phyloP scores from a whole-genome alignment of 345 rosid genomes.

The Fremontodendron californicum region DNA sequence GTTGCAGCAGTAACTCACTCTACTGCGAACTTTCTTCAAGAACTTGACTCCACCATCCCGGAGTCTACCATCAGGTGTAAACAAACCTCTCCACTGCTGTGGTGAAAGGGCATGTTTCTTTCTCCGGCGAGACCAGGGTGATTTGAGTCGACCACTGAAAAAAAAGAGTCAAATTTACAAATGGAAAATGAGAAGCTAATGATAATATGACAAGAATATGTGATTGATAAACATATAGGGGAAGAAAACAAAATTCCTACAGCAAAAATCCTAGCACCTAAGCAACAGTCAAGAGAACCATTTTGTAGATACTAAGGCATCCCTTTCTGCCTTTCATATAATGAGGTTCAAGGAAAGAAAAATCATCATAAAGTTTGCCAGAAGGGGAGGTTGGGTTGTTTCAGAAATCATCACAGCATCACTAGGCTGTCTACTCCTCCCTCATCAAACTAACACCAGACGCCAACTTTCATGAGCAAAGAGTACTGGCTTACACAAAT shows the following conservation, averaged over 20 bases:
- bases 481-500: neutral
- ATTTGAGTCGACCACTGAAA: slow-evolving; percentile 60
- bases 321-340: neutral
- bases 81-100: slow-evolving; percentile 67
- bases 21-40: slow-evolving; percentile 82
- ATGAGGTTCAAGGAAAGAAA: neutral
- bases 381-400: neutral
- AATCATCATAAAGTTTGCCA: neutral
- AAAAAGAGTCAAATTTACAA: slow-evolving; percentile 4
- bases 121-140: slow-evolving; percentile 86
- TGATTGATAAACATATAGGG: too few relatives aligned
- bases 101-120: slow-evolving; percentile 63
- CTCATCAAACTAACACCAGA: neutral
- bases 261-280: neutral
- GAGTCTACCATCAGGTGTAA: slow-evolving; percentile 68
- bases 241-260: neutral
- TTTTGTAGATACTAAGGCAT: neutral
- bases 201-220: neutral
- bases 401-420: neutral
- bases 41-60: slow-evolving; percentile 72
- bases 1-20: slow-evolving; percentile 53
- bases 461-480: neutral
- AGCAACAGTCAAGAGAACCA: neutral
- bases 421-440: neutral
- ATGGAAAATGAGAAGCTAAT: neutral